phyloP scores from a whole-genome alignment of 2,329 filamentous ascomycete species.

The Metarhizium brunneum region DNA sequence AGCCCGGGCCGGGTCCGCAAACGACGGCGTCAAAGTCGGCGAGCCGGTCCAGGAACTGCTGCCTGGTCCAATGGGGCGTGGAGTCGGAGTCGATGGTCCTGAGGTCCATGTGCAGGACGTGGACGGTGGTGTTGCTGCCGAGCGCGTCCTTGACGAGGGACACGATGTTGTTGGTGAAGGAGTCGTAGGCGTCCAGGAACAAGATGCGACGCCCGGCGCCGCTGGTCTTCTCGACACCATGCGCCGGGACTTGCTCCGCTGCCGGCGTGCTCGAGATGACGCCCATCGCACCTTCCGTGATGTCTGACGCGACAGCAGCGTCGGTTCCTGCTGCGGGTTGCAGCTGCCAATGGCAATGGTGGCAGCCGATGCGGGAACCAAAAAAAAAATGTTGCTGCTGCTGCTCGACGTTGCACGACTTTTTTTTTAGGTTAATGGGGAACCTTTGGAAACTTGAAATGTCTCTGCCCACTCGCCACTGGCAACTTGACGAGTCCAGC shows the following conservation, averaged over 20 bases:
- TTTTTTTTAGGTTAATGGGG: too few relatives aligned
- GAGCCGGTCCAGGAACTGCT: conserved; percentile 30
- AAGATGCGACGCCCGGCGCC: conserved; percentile 46
- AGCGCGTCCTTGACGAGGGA: conserved; percentile 66
- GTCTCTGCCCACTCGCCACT: neutral
- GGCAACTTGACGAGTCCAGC: neutral
- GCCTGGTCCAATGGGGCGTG: conserved; percentile 33
- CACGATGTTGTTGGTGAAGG: conserved; percentile 92
- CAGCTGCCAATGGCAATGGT: neutral
- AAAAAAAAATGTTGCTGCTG: too few relatives aligned
- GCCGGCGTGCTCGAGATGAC: neutral
- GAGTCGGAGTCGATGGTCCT: conserved; percentile 58
- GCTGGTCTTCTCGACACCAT: neutral
- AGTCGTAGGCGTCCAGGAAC: conserved; percentile 94
- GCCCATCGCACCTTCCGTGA: neutral
- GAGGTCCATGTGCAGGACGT: conserved; percentile 27
- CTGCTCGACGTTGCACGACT: too few relatives aligned
- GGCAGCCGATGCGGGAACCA: neutral
- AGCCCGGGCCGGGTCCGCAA: conserved; percentile 83
- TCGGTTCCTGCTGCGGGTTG: neutral
- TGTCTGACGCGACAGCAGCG: neutral
- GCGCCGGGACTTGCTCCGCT: neutral
- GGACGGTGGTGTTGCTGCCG: conserved; percentile 51
- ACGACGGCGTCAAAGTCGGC: conserved; percentile 72
- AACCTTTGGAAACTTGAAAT: too few relatives aligned